These are phyloP conservation scores for Pyrenophora graminea DNA, from an alignment of 2,329 filamentous ascomycete genomes.

Conservation along the genomic window DNA sequence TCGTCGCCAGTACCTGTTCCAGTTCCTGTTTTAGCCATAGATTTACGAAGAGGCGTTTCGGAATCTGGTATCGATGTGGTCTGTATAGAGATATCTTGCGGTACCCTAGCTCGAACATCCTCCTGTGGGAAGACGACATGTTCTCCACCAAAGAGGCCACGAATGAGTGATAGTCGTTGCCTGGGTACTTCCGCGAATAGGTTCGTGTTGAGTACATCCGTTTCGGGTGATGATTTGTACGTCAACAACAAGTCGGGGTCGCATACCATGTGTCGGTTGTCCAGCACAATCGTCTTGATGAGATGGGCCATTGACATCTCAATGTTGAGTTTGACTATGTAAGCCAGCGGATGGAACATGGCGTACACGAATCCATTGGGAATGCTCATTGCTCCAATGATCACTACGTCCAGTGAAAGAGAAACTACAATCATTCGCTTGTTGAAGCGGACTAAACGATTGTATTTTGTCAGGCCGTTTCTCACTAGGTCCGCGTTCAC, in stretches of 20 bases:
- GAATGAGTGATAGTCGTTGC: constrained; percentile 13
- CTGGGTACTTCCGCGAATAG: constrained; percentile 8
- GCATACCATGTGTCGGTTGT: constrained; percentile 6
- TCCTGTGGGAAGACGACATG: not conserved
- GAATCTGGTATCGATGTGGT: constrained; percentile 2
- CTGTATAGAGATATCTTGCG: constrained; percentile 14
- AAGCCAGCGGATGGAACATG: constrained; percentile 54
- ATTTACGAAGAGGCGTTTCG: not conserved
- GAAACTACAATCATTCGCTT: constrained; percentile 32
- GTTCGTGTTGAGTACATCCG: not conserved
- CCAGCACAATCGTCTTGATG: constrained; percentile 38
- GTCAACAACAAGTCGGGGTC: not conserved
- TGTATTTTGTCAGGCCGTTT: constrained; percentile 35
- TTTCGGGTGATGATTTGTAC: constrained; percentile 3
- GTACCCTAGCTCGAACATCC: constrained; percentile 5
- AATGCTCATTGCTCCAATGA: constrained; percentile 51
- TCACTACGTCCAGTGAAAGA: constrained; percentile 37
- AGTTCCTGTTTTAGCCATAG: not conserved
- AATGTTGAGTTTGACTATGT: constrained; percentile 53
- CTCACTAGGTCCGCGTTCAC: constrained; percentile 32
- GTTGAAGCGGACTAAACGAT: constrained; percentile 33
- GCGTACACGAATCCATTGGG: constrained; percentile 50
- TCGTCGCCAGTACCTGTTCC: not conserved
- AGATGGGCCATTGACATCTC: constrained; percentile 45
- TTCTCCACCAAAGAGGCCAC: constrained; percentile 11